Percentiles rank a stretch among this genome's conserved stretches.
Conservation (phyloP, 2,329 filamentous ascomycete genomes). For the Bertia moriformis region DNA sequence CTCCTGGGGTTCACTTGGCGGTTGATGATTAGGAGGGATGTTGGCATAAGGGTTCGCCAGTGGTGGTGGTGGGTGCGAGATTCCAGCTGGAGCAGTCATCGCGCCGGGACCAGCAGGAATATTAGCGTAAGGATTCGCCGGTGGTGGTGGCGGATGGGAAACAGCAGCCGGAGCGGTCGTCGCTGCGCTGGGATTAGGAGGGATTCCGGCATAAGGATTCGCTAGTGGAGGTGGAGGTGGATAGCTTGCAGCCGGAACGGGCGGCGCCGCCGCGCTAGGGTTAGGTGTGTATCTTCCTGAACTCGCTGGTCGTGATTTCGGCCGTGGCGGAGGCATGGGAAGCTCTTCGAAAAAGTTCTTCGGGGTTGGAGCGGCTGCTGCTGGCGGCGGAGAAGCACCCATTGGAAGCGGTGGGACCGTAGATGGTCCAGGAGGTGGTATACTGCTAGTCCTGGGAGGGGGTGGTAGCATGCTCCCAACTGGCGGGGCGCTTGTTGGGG, state of each 20-base stretch:
- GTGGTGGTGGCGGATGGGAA: constrained; percentile 44
- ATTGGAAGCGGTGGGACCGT: not conserved
- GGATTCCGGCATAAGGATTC: constrained; percentile 28
- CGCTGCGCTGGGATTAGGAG: too few relatives aligned
- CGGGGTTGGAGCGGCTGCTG: not conserved
- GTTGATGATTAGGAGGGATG: too few relatives aligned
- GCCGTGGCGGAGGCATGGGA: not conserved
- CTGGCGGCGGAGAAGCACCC: constrained; percentile 1
- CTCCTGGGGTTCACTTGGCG: too few relatives aligned
- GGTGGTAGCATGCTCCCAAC: not conserved
- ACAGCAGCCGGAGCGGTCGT: constrained; percentile 53
- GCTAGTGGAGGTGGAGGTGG: not conserved
- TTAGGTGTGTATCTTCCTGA: not conserved
- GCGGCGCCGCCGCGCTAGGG: not conserved
- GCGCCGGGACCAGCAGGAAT: too few relatives aligned
- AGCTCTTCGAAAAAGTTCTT: constrained; percentile 11
- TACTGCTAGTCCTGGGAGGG: not conserved
- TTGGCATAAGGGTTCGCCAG: too few relatives aligned
- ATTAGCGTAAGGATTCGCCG: constrained; percentile 27
- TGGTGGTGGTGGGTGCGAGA: too few relatives aligned
- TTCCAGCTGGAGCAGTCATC: too few relatives aligned
- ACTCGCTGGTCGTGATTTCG: not conserved
- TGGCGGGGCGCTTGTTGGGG: too few relatives aligned
- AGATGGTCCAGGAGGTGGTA: not conserved
- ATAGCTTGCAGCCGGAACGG: not conserved